Evolutionary conservation across 2,329 filamentous ascomycete species (phyloP).

Genomic region (Seiridium unicorne): DNA sequence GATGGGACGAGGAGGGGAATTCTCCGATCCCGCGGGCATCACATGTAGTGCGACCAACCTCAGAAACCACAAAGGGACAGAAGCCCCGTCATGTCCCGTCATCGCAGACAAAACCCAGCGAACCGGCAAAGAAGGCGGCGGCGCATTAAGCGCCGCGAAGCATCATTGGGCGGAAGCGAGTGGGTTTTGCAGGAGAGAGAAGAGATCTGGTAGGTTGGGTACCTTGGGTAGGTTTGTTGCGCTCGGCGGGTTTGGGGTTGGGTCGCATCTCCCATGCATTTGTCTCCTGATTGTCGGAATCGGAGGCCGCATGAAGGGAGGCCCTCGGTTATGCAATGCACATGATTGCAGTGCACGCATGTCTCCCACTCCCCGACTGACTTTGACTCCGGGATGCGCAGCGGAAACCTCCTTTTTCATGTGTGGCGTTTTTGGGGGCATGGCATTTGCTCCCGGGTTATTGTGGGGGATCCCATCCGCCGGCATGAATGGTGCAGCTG

Average conservation of each 20-base stretch:
- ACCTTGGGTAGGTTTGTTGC: constrained; percentile 5
- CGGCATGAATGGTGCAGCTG: no score
- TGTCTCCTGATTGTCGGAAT: constrained; percentile 23
- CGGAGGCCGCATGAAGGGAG: constrained; percentile 26
- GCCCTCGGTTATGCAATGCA: constrained; percentile 7
- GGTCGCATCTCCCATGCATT: constrained; percentile 25
- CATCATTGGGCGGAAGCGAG: constrained; percentile 1
- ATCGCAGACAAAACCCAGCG: neutral
- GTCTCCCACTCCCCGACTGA: neutral
- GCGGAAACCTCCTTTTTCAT: no score
- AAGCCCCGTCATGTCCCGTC: no score
- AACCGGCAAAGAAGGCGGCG: neutral
- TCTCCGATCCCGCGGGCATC: no score
- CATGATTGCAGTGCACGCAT: neutral
- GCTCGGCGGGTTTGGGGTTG: constrained; percentile 4
- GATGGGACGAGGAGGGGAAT: no score
- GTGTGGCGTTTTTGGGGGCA: no score
- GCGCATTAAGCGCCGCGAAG: constrained; percentile 15
- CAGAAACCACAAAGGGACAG: no score
- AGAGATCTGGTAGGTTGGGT: neutral
- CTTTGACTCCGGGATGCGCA: neutral
- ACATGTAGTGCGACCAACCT: no score
- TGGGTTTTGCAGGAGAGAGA: neutral
- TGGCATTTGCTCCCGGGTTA: no score
- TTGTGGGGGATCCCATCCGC: no score